Conservation (phyloP, 2,329 filamentous ascomycete species). For the Curvularia verruculosa region DNA sequence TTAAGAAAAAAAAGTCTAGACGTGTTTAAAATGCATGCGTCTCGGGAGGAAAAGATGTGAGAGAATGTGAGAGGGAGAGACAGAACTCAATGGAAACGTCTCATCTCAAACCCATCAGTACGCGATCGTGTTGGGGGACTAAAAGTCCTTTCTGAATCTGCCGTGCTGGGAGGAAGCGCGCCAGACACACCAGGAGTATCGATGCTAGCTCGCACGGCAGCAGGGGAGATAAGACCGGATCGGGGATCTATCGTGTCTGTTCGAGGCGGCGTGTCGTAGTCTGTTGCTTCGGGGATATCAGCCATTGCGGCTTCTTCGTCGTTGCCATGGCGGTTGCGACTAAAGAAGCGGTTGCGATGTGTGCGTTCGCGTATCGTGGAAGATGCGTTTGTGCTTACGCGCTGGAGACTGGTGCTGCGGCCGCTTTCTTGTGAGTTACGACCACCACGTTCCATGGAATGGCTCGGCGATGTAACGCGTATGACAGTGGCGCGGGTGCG, state of each 20-base stretch:
- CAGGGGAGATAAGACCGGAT: constrained; percentile 41
- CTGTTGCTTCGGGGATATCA: constrained; percentile 51
- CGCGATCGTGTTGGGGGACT: constrained; percentile 30
- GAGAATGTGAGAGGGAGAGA: neutral
- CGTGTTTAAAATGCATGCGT: no score
- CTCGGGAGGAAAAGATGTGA: no score
- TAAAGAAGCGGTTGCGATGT: constrained; percentile 68
- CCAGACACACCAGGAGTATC: constrained; percentile 28
- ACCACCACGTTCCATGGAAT: constrained; percentile 29
- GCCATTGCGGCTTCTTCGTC: constrained; percentile 55
- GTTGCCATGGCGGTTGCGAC: constrained; percentile 49
- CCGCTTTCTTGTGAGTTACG: constrained; percentile 43
- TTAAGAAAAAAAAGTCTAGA: neutral
- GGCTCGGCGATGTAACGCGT: constrained; percentile 49
- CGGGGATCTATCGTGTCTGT: constrained; percentile 47
- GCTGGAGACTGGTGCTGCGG: constrained; percentile 42
- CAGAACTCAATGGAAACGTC: constrained; percentile 28
- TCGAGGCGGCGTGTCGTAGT: constrained; percentile 22
- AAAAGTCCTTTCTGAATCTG: constrained; percentile 32
- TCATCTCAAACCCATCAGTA: constrained; percentile 46
- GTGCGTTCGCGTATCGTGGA: constrained; percentile 45
- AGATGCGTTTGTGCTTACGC: constrained; percentile 45
- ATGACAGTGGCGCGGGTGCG: constrained; percentile 48
- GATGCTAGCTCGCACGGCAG: constrained; percentile 31
- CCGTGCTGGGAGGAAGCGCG: constrained; percentile 30